Percentiles rank a stretch among this genome's conserved stretches.
Evolutionary conservation across 768 basidiomycete species (phyloP).

Genomic region (Crassisporium funariophilum): DNA sequence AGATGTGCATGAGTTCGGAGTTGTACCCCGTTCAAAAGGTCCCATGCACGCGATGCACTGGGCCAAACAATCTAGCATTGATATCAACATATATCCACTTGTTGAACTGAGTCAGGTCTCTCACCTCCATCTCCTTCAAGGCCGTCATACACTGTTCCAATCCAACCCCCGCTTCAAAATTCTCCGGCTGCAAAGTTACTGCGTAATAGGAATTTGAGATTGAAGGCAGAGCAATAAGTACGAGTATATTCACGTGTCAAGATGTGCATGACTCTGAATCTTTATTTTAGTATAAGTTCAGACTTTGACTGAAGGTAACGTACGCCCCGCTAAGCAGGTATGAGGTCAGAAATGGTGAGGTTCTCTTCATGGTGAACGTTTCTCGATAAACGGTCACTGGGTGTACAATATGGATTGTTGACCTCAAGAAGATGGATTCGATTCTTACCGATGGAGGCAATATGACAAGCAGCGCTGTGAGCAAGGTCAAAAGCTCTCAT

Average conservation of each 20-base stretch:
- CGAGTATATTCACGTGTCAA: slow-evolving; percentile 52
- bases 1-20: slow-evolving; percentile 41
- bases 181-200: slow-evolving; percentile 76
- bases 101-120: slow-evolving; percentile 18
- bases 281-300: slow-evolving; percentile 13
- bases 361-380: slow-evolving; percentile 58
- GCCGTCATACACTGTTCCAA: slow-evolving; percentile 65
- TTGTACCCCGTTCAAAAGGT: slow-evolving; percentile 67
- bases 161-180: slow-evolving; percentile 68
- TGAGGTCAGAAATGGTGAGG: slow-evolving; percentile 67
- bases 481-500: slow-evolving; percentile 75
- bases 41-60: slow-evolving; percentile 65
- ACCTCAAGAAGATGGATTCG: background rate
- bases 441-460: slow-evolving; percentile 61
- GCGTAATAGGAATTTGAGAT: slow-evolving; percentile 13
- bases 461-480: slow-evolving; percentile 70
- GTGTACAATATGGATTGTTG: background rate
- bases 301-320: slow-evolving; percentile 26
- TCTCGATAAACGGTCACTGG: slow-evolving; percentile 64
- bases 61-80: slow-evolving; percentile 64
- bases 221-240: slow-evolving; percentile 9
- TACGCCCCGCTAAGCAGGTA: slow-evolving; percentile 75
- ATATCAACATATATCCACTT: slow-evolving; percentile 11
- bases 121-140: slow-evolving; percentile 69
- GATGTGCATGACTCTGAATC: slow-evolving; percentile 76